Percentiles rank a stretch among this genome's conserved stretches.
Conservation (phyloP, 2,329 filamentous ascomycete genomes). For the Boeremia exigua region DNA sequence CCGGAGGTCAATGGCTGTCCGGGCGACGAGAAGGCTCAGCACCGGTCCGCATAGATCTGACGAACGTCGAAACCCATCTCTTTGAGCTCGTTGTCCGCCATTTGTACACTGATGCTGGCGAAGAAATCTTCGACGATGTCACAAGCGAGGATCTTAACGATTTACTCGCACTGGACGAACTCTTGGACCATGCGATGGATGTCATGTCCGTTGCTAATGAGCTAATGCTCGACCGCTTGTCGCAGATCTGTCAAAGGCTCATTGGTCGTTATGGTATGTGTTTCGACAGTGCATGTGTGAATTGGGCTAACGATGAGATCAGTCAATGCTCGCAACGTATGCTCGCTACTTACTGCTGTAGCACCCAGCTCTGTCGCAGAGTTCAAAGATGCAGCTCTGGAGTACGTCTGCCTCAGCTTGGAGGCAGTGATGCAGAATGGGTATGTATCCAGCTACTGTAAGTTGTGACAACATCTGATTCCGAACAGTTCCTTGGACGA, state of each 20-base stretch:
- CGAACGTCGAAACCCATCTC: slow-evolving; percentile 74
- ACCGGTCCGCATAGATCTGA: slow-evolving; percentile 75
- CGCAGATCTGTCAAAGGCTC: slow-evolving; percentile 84
- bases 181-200: slow-evolving; percentile 87
- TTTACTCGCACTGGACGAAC: slow-evolving; percentile 69
- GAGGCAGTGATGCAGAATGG: slow-evolving; percentile 93
- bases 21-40: slow-evolving; percentile 63
- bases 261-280: slow-evolving; percentile 76
- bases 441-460: slow-evolving; percentile 39
- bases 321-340: slow-evolving; percentile 72
- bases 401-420: slow-evolving; percentile 90
- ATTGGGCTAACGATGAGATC: slow-evolving; percentile 8
- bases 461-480: slow-evolving; percentile 13
- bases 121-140: slow-evolving; percentile 81
- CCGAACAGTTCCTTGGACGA: slow-evolving; percentile 72
- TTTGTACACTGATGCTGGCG: slow-evolving; percentile 82
- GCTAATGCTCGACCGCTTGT: slow-evolving; percentile 89
- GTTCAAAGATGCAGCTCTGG: slow-evolving; percentile 86
- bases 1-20: slow-evolving; percentile 82
- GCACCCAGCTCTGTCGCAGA: slow-evolving; percentile 80
- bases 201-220: slow-evolving; percentile 91
- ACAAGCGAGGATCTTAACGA: slow-evolving; percentile 63
- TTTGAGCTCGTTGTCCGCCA: slow-evolving; percentile 82
- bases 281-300: slow-evolving; percentile 18
- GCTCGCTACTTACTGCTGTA: slow-evolving; percentile 82